Percentiles rank a stretch among this genome's conserved stretches.
These are phyloP conservation scores for Tephrocybe sp. DNA, from an alignment of 768 basidiomycete species.

Conservation along the genomic window DNA sequence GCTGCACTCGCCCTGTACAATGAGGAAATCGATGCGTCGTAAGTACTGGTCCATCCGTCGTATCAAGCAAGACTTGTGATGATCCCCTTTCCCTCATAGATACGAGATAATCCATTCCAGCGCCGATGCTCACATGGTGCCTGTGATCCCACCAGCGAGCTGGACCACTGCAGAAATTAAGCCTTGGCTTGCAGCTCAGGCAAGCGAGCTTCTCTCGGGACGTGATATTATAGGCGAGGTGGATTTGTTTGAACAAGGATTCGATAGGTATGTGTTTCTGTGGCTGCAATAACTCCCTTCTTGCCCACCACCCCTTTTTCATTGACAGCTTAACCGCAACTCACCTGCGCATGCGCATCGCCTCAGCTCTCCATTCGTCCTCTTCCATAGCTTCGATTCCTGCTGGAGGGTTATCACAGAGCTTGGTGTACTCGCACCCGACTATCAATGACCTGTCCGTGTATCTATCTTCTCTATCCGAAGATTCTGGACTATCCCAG, in stretches of 20 bases:
- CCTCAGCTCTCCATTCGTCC: not conserved
- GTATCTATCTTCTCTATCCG: not conserved
- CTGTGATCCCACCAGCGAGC: too few relatives aligned
- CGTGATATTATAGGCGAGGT: not conserved
- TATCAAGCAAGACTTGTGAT: too few relatives aligned
- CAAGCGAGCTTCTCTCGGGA: not conserved
- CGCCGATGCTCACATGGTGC: too few relatives aligned
- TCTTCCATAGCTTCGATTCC: not conserved
- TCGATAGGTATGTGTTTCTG: not conserved
- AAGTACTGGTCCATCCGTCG: not conserved
- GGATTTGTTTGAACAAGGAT: not conserved
- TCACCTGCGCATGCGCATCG: not conserved
- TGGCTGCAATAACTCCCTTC: not conserved
- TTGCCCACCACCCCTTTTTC: not conserved
- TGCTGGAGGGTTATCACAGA: not conserved
- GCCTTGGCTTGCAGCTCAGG: not conserved
- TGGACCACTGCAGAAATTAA: too few relatives aligned
- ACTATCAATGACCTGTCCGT: not conserved
- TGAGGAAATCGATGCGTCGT: conserved; percentile 38
- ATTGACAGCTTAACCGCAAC: not conserved
- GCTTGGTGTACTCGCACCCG: not conserved
- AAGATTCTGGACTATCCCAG: too few relatives aligned
- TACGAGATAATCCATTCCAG: too few relatives aligned
- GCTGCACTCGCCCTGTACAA: conserved; percentile 36
- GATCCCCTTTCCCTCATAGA: too few relatives aligned